These are phyloP conservation scores for Colletotrichum aenigma DNA, from an alignment of 2,329 filamentous ascomycete genomes.

Conservation along the genomic window DNA sequence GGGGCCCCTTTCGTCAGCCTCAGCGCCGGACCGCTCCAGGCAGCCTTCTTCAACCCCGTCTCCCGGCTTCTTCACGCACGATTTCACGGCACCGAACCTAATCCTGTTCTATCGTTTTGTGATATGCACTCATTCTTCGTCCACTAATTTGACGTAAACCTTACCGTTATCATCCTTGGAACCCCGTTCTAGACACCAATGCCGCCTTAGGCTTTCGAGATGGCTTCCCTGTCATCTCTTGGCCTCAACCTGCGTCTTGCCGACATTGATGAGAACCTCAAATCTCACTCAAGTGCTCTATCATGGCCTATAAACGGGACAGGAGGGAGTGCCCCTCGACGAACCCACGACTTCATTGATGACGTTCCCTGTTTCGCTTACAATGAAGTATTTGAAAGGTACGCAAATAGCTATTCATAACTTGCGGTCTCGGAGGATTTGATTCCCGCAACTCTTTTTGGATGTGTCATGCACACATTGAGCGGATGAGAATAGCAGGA, in stretches of 20 bases:
- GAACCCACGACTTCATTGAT: background rate
- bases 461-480: too few relatives aligned
- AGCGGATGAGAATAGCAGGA: background rate
- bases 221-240: background rate
- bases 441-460: background rate
- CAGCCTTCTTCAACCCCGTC: background rate
- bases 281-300: background rate
- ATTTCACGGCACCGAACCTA: background rate
- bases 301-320: background rate
- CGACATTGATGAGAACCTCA: slow-evolving; percentile 13
- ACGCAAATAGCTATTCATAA: background rate
- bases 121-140: background rate
- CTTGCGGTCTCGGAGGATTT: background rate
- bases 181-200: background rate
- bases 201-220: background rate
- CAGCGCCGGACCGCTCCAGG: background rate
- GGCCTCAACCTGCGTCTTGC: slow-evolving; percentile 15
- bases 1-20: background rate
- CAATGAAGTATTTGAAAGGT: slow-evolving; percentile 26
- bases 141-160: background rate
- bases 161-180: background rate
- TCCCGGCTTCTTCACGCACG: background rate
- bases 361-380: slow-evolving; percentile 12
- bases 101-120: background rate
- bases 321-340: background rate